Evolutionary conservation across 768 basidiomycete species (phyloP), one percentile per base, ranked within the genome.

Genomic region (Dacryopinax spathularia): DNA sequence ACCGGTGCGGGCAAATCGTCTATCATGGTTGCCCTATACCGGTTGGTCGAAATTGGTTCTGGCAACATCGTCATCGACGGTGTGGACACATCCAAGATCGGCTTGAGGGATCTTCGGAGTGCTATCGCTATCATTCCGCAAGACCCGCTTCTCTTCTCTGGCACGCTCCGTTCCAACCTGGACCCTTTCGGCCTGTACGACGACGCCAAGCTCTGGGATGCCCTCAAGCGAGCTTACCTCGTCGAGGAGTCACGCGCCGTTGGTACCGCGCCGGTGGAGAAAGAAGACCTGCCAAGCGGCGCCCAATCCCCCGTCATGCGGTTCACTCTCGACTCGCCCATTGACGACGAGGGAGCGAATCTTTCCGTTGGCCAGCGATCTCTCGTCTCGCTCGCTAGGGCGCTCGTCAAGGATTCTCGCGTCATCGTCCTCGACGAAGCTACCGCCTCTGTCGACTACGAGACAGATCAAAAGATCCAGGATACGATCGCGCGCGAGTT

Each of bases 401-500:
- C 93, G 0, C 75, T 96, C 27, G 92, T 95, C 34, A 89, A 92
- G 68, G 82, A 92, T 70, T 80, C 87, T 13, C 86, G 83, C 71
- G 83, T 95, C 33, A 84, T 94, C 60, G 84, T 96, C 48, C 78
- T 97, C 12, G 93, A 96, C 71, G 92, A 94, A 76, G 91, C 91
- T 0, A 93, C 91, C 60, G 86, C 89, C n/a, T 88, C 87, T 12
- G 89, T 92, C 31, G 90, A 92, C 68, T 88, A 86, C 68, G 90
- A 89, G 73, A 94, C 91, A 0, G 93, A 96, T 75, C 77, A 84
- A 64, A 89, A 89, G 72, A 92, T 98, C 65, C 93, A 96, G 71
- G 81, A 88, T 66, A 95, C 93, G 4, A 95, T 97, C 66, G 81
- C 89, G 1, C 78, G 78, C 60, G 76, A 78, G 76, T 97, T 95